Evolutionary conservation across 2,329 filamentous ascomycete species (phyloP).

Genomic region (Hypoxylon sp.): DNA sequence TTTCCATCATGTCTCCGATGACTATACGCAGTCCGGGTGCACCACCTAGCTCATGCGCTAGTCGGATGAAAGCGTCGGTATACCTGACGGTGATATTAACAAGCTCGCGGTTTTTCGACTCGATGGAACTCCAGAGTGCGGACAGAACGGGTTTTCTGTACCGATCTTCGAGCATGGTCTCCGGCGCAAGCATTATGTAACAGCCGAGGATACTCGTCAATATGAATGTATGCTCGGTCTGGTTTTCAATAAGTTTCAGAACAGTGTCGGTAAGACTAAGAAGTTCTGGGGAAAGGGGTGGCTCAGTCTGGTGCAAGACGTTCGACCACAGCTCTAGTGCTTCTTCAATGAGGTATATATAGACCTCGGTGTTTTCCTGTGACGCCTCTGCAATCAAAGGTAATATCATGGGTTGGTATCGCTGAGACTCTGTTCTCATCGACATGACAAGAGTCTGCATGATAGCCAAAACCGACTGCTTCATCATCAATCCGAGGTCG

Average conservation of each 20-base stretch:
- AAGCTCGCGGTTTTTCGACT: constrained; percentile 70
- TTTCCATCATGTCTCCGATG: constrained; percentile 75
- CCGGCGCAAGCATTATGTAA: constrained; percentile 79
- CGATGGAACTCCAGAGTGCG: constrained; percentile 66
- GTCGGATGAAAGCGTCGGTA: constrained; percentile 76
- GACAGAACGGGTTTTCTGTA: constrained; percentile 66
- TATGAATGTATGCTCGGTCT: constrained; percentile 73
- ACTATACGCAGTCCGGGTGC: constrained; percentile 73
- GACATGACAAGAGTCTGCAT: constrained; percentile 88
- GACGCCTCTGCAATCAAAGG: constrained; percentile 87
- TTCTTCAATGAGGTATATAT: constrained; percentile 90
- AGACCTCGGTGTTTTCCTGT: constrained; percentile 79
- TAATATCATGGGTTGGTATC: constrained; percentile 84
- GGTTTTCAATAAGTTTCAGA: constrained; percentile 77
- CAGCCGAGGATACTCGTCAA: constrained; percentile 77
- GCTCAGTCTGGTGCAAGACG: constrained; percentile 76
- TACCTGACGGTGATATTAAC: constrained; percentile 71
- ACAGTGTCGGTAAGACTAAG: constrained; percentile 73
- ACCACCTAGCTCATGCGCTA: constrained; percentile 74
- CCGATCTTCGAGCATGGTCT: constrained; percentile 73
- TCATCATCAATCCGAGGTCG: constrained; percentile 88
- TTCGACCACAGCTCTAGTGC: constrained; percentile 90
- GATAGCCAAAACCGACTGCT: constrained; percentile 91
- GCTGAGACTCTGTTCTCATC: constrained; percentile 82
- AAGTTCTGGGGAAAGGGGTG: constrained; percentile 74